phyloP scores from a whole-genome alignment of 2,329 filamentous ascomycete species.

The Lecanicillium sp. region DNA sequence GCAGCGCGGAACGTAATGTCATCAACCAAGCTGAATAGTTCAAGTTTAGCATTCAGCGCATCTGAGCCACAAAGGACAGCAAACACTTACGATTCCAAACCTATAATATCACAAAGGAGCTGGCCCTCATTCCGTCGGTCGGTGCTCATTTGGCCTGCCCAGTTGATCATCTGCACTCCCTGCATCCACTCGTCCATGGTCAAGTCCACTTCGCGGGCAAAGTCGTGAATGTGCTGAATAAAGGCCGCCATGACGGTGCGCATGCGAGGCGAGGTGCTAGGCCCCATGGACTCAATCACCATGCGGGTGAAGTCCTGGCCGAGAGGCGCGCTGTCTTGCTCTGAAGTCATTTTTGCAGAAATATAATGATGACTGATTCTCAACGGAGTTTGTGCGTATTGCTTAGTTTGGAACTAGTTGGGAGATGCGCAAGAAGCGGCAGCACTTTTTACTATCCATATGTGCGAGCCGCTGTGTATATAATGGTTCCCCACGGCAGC shows the following conservation, averaged over 20 bases:
- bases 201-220: slow-evolving; percentile 69
- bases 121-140: slow-evolving; percentile 66
- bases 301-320: slow-evolving; percentile 56
- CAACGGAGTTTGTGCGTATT: no score
- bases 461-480: no score
- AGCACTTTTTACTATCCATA: no score
- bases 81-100: slow-evolving; percentile 54
- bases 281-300: slow-evolving; percentile 68
- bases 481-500: no score
- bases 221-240: slow-evolving; percentile 72
- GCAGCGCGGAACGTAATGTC: slow-evolving; percentile 65
- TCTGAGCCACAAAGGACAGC: not conserved
- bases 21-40: slow-evolving; percentile 51
- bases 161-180: slow-evolving; percentile 51
- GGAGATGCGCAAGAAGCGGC: no score
- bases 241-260: slow-evolving; percentile 59
- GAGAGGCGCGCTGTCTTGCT: slow-evolving; percentile 15
- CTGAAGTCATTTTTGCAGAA: slow-evolving; percentile 3
- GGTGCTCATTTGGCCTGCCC: slow-evolving; percentile 60
- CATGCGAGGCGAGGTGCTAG: slow-evolving; percentile 59
- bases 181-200: slow-evolving; percentile 74
- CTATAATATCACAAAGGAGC: slow-evolving; percentile 64
- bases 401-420: no score
- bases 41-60: not conserved
- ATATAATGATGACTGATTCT: no score